These are phyloP conservation scores for Ceratocystis destructans DNA, from an alignment of 2,329 filamentous ascomycete genomes.

Conservation along the genomic window DNA sequence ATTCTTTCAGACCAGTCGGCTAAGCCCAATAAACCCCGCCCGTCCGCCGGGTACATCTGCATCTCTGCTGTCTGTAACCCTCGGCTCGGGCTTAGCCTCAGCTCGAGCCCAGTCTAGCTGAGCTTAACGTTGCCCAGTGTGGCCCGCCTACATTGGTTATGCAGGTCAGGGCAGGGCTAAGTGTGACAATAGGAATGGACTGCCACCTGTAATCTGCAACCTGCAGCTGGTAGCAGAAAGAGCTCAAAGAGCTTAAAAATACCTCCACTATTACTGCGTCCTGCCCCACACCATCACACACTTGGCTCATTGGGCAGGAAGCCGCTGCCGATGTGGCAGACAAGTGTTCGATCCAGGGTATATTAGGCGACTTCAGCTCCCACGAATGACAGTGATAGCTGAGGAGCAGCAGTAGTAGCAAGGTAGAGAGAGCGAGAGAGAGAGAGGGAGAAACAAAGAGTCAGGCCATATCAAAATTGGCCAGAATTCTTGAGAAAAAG, in stretches of 20 bases:
- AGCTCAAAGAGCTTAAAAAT: not conserved
- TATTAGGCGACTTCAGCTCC: not conserved
- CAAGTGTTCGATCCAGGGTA: not conserved
- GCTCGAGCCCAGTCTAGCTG: not conserved
- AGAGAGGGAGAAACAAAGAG: not conserved
- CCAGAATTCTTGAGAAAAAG: not conserved
- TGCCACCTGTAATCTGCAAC: slow-evolving; percentile 3
- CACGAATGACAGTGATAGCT: not conserved
- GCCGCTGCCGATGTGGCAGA: slow-evolving; percentile 2
- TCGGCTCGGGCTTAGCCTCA: not conserved
- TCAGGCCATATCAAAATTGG: not conserved
- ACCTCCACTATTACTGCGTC: not conserved
- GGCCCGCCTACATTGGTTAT: not conserved
- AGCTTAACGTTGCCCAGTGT: not conserved
- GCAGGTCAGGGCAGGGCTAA: not conserved
- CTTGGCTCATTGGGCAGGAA: not conserved
- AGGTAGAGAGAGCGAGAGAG: not conserved
- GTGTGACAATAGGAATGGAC: not conserved
- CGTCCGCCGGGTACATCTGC: not conserved
- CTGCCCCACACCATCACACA: not conserved
- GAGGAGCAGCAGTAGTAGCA: not conserved
- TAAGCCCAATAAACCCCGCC: not conserved
- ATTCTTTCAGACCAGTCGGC: not conserved
- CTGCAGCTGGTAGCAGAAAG: not conserved
- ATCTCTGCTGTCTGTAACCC: not conserved